Conservation (phyloP, 441 rosid genomes). For the Geranium incanum region DNA sequence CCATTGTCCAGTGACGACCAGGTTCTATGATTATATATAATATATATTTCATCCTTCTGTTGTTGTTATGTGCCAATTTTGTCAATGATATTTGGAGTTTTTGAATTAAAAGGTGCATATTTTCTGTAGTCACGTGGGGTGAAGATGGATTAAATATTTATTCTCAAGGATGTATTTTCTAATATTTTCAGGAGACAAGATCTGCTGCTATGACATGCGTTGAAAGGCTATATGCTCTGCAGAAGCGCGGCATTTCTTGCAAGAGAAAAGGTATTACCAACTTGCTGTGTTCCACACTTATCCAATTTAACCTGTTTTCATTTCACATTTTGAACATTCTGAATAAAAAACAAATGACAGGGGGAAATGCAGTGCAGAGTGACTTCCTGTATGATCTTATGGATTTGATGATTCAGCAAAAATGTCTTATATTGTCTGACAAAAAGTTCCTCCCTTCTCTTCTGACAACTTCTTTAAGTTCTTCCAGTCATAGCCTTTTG, state of each 20-base stretch:
- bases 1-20: conserved; percentile 64
- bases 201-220: conserved; percentile 74
- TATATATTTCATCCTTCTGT: neutral
- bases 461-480: conserved; percentile 69
- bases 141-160: neutral
- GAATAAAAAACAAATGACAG: conserved; percentile 37
- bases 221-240: conserved; percentile 52
- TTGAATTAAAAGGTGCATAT: neutral
- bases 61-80: neutral
- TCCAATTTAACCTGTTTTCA: conserved; percentile 6
- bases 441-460: conserved; percentile 65
- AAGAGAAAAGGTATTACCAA: conserved; percentile 74
- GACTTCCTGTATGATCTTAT: conserved; percentile 60
- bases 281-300: conserved; percentile 12
- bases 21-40: conserved; percentile 35
- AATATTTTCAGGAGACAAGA: conserved; percentile 54
- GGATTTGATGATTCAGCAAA: conserved; percentile 75
- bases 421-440: conserved; percentile 71
- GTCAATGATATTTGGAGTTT: neutral
- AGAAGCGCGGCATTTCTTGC: conserved; percentile 49
- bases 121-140: neutral
- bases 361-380: conserved; percentile 62
- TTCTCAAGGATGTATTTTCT: neutral
- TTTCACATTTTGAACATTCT: conserved; percentile 4
- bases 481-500: conserved; percentile 44